Evolutionary conservation across 2,329 filamentous ascomycete species (phyloP).

Genomic region (Penicillium sp.): DNA sequence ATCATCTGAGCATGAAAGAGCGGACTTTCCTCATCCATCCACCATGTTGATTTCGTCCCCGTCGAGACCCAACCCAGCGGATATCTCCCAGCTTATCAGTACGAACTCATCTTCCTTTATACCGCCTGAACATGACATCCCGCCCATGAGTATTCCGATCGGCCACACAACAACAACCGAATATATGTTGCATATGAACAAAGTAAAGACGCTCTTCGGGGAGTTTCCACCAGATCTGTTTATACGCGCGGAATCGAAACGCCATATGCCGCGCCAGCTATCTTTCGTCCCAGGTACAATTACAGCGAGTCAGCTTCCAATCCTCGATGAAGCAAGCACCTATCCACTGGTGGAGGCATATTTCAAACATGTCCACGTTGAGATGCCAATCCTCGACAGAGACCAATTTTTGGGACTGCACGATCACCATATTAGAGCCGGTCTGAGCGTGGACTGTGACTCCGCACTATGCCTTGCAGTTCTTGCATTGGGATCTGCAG

Average conservation of each 20-base stretch:
- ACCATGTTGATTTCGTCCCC: slow-evolving; percentile 2
- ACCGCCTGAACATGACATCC: slow-evolving; percentile 5
- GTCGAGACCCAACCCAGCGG: neutral
- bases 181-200: slow-evolving; percentile 9
- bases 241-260: slow-evolving; percentile 7
- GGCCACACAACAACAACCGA: slow-evolving; percentile 6
- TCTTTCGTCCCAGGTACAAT: slow-evolving; percentile 4
- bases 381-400: slow-evolving; percentile 6
- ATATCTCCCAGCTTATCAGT: slow-evolving; percentile 5
- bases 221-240: slow-evolving; percentile 10
- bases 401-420: neutral
- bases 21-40: neutral
- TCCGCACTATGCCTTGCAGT: slow-evolving; percentile 6
- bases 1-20: neutral
- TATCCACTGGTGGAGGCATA: slow-evolving; percentile 5
- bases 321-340: neutral
- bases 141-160: slow-evolving; percentile 6
- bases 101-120: slow-evolving; percentile 2
- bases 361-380: slow-evolving; percentile 2
- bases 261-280: slow-evolving; percentile 2
- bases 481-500: slow-evolving; percentile 4
- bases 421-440: slow-evolving; percentile 1
- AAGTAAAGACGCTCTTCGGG: slow-evolving; percentile 2
- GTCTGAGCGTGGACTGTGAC: slow-evolving; percentile 2
- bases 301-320: neutral